Evolutionary conservation across 768 basidiomycete genomes (phyloP).

Genomic region (Termitomyces sp.): DNA sequence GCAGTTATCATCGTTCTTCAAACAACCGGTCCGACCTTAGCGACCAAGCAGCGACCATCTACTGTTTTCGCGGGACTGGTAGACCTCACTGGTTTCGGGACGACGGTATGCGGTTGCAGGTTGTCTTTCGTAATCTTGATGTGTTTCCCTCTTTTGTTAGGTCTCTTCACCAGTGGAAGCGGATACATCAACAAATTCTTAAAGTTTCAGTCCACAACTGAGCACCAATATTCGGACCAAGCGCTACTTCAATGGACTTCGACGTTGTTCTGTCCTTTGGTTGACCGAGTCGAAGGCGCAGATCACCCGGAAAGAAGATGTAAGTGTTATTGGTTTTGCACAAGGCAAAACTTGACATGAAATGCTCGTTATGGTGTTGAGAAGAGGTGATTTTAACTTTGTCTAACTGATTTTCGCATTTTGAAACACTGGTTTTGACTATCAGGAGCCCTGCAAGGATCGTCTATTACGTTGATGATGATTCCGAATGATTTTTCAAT

Average conservation of each 20-base stretch:
- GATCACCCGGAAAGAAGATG: conserved; percentile 32
- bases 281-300: conserved; percentile 48
- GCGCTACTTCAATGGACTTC: conserved; percentile 26
- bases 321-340: background rate
- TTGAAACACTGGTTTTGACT: background rate
- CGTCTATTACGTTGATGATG: background rate
- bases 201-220: conserved; percentile 3
- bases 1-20: background rate
- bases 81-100: background rate
- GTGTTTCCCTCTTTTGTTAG: conserved; percentile 7
- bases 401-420: background rate
- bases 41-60: conserved; percentile 4
- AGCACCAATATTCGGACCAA: background rate
- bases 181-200: conserved; percentile 6
- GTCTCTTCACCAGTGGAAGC: conserved; percentile 10
- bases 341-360: background rate
- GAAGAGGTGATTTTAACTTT: background rate
- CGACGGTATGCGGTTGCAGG: background rate
- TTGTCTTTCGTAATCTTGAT: conserved; percentile 3
- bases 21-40: background rate
- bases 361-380: background rate
- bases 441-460: background rate
- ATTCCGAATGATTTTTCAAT: background rate
- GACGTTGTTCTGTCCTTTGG: conserved; percentile 46
- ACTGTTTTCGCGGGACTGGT: conserved; percentile 21